These are phyloP conservation scores for Cladophialophora yegresii DNA, from an alignment of 2,329 filamentous ascomycete genomes.

Conservation along the genomic window DNA sequence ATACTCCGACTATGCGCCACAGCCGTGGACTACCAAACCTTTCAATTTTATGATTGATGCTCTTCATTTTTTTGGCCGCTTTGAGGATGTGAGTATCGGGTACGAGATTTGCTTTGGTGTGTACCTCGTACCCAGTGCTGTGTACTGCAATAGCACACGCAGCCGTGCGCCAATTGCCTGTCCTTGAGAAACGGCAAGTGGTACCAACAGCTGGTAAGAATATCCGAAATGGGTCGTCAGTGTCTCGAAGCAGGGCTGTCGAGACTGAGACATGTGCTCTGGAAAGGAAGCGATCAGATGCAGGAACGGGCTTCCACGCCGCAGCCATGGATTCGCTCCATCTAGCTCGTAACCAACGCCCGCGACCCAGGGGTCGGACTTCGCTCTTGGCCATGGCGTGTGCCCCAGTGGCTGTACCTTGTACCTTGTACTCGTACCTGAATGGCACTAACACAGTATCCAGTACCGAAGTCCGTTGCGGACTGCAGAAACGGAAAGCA, in stretches of 20 bases:
- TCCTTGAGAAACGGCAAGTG: neutral
- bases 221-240: conserved; percentile 23
- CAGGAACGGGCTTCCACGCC: conserved; percentile 19
- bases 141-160: neutral
- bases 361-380: conserved; percentile 16
- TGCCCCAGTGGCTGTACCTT: conserved; percentile 22
- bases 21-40: conserved; percentile 14
- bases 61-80: neutral
- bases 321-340: conserved; percentile 19
- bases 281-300: conserved; percentile 28
- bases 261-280: conserved; percentile 30
- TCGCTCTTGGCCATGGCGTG: conserved; percentile 7
- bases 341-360: conserved; percentile 11
- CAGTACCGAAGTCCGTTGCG: conserved; percentile 17
- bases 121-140: no score
- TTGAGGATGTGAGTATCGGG: neutral
- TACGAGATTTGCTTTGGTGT: neutral
- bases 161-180: neutral
- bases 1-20: conserved; percentile 26
- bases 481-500: conserved; percentile 7
- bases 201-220: conserved; percentile 14
- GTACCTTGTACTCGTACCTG: conserved; percentile 3
- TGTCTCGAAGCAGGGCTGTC: conserved; percentile 26
- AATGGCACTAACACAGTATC: conserved; percentile 1
- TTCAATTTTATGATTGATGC: neutral